Base-by-base conservation (phyloP, 805 yeast species). In the Sugiyamaella lignohabitans region DNA sequence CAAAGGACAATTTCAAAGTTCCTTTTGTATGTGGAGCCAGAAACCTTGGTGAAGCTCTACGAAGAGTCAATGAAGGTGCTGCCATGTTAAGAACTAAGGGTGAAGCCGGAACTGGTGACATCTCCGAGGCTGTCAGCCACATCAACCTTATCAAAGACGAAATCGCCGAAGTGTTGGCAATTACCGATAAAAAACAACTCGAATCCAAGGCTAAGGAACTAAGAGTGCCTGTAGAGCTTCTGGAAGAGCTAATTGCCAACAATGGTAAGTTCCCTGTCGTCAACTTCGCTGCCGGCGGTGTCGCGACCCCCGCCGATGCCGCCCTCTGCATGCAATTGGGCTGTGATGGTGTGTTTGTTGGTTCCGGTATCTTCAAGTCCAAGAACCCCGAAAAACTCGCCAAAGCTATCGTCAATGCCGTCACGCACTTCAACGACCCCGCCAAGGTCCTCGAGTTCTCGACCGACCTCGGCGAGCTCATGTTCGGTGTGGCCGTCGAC, bases 91-190 rank as follows among this genome's bases (percentile, higher is more conserved):
- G 93, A 63, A 81, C 93, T 54, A 84, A 84, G 67, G 94, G 94
- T 55, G 94, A 84, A 64, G 93, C 94, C 30, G 94, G 94, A 39
- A 85, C 94, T 34, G 94, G 94, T 46, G 93, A 84, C 64, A 79
- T 84, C 45, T 78, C 86, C 37, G 91, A 84, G 64, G 93, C 93
- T 11, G 87, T 84, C 48, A 76, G 73, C 59, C 94, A 84, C 64
- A 80, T 85, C 54, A 72, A 78, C 47, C 70, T 74, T 54, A 80
- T 85, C 62, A 74, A 70, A 50, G 60, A 65, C 43, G 77, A 84
- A 58, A 80, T 84, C 56, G 66, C 68, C 42, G 67, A 71, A 37
- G 75, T 77, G 4, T 52, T 70, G 49, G 49, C 59, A 43, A 59
- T 70, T 61, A 38, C 42, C 4, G 71, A 66, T 32, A 76, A 76